Conservation (phyloP, 345 rosid species). For the Nasturtium officinale region DNA sequence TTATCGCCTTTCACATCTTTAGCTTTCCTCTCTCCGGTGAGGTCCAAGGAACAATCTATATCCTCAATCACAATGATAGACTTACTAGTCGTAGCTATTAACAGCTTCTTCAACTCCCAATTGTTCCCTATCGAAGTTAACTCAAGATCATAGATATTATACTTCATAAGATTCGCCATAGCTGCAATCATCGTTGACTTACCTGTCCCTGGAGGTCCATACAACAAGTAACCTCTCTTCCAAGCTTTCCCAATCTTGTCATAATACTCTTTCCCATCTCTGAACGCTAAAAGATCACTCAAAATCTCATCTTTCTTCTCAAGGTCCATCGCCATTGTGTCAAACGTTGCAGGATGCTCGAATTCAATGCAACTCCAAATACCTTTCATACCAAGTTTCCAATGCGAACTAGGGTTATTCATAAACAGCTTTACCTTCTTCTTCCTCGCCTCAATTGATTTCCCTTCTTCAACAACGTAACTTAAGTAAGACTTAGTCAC, state of each 20-base stretch:
- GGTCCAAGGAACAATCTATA: constrained; percentile 50
- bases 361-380: constrained; percentile 39
- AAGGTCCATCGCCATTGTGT: constrained; percentile 45
- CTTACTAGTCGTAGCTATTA: constrained; percentile 43
- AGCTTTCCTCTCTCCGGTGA: constrained; percentile 43
- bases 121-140: constrained; percentile 41
- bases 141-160: constrained; percentile 49
- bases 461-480: constrained; percentile 53
- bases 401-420: constrained; percentile 43
- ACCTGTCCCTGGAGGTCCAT: constrained; percentile 52
- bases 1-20: constrained; percentile 11
- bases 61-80: constrained; percentile 53
- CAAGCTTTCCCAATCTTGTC: constrained; percentile 49
- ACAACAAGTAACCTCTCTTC: constrained; percentile 52
- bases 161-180: constrained; percentile 48
- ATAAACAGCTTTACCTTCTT: constrained; percentile 54
- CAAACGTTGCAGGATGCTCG: constrained; percentile 48
- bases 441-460: constrained; percentile 47
- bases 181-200: constrained; percentile 53
- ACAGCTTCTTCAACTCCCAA: constrained; percentile 45
- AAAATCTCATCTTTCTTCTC: constrained; percentile 43
- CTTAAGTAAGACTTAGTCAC: constrained; percentile 46
- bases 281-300: constrained; percentile 42
- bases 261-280: constrained; percentile 45
- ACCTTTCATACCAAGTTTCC: constrained; percentile 11